Base-by-base conservation (phyloP, 2,329 filamentous ascomycete genomes). In the Clonostachys rosea region DNA sequence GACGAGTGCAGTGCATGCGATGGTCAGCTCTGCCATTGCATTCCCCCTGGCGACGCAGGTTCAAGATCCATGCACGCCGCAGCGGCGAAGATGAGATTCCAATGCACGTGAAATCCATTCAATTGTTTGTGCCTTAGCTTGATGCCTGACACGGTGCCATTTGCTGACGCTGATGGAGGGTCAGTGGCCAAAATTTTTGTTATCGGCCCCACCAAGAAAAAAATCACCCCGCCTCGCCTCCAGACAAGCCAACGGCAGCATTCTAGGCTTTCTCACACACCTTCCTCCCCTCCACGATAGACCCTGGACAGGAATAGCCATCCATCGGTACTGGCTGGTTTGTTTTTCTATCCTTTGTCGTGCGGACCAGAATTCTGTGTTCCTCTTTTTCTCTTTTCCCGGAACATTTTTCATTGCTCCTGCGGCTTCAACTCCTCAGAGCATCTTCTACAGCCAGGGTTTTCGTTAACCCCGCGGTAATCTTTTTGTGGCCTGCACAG, bases 141-240 rank as follows among this genome's bases (percentile, higher is more conserved):
- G 34, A 47, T 47, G 46, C 46, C 46, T 47, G 40, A 43, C 37
- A 46, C 17, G 37, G n/a, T 13, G 37, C 37, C 37, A 40, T 9
- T 16, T n/a, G 37, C 37, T 40, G 17, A 40, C 17, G 17, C n/a
- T n/a, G 37, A 40, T 40, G 37, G 37, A 30, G 24, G 24, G 24
- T 30, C 24, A 30, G 24, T 37, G 43, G 43, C 42, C 47, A 33
- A 45, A 46, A 65, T 61, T 59, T 63, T 59, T 63, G 58, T 46
- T 45, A 58, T 49, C 49, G 54, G 63, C 64, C 65, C 65, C 65
- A 67, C 65, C 58, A 49, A 65, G 59, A 58, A 57, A 65, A 66
- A 66, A 63, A 65, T 61, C 64, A 68, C 65, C 65, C 65, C 65
- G 64, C 65, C 63, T 64, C 59, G 54, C 33, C 24, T 30, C 24